Evolutionary conservation across 768 basidiomycete species (phyloP), one percentile per base, ranked within the genome.

Genomic region (Pleurotus salmoneostramineus): DNA sequence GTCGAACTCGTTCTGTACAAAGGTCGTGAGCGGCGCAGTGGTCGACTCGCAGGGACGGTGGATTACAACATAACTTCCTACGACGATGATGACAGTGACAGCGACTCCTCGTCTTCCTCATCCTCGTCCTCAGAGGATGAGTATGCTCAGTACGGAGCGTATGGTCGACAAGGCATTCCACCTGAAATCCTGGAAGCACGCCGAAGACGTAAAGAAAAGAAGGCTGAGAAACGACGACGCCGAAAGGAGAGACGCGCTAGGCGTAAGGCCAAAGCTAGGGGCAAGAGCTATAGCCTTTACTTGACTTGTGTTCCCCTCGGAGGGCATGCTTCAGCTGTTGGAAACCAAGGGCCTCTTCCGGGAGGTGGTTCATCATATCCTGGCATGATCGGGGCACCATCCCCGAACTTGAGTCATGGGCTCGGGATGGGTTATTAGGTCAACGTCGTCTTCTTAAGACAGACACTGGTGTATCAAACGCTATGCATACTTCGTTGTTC

Each of bases 1-100:
- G 82, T 89, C n/a, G 91, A 94, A 63, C 72, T 91, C 48, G 78
- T 91, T 36, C 76, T 94, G n/a, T 93, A 83, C 77, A 89, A 85
- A 67, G 91, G 91, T 44, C 82, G 80, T 48, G 85, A 91, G 69
- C 83, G 89, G 36, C 85, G 88, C 61, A 85, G 89, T n/a, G 91
- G 91, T 2, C 74, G 75, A 4, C 72, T 71, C 33, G 72, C 74
- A 0, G 89, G 89, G 45, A 63, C 72, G 1, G 61, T 83, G 37
- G 89, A 91, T 62, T 71, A 76, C 55, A 72, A 78, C 50, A 72
- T 87, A 36, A 80, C 82, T n/a, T 73, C 78, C 12, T 76, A 78
- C 43, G 74, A 77, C 54, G 69, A 73, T 35, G 74, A 74, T 1
- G 70, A 70, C 35, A 74, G 76, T 14, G 72, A 73, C 5, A 74